Evolutionary conservation across 257 asterid genomes (phyloP), one percentile per base, ranked within the genome.

Genomic region (Jasminum sambac): DNA sequence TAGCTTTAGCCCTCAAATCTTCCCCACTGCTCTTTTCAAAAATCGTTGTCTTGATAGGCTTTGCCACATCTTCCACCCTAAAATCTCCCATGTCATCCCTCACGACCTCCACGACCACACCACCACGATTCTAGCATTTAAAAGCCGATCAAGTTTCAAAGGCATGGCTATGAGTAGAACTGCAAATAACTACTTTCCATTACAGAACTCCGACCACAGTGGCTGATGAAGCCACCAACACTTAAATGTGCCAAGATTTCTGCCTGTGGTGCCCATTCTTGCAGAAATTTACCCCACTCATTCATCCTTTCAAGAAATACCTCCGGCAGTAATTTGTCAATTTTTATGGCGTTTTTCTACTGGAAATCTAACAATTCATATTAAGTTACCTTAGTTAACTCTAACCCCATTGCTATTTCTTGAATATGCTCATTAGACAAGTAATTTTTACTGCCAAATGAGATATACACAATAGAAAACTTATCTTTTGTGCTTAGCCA

Each of bases 181-280:
- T 0, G 73, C 83, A 30, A 38, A 30, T 69, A 68, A 7, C 77
- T 0, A 8, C 81, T 72, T 39, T 80, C 83, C 9, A 63, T 37
- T 0, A 77, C 14, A 3, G 85, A 83, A 65, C 85, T 63, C 87
- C 85, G 80, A 11, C 88, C 88, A 21, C 85, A 83, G n/a, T 83
- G 88, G 21, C 80, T 83, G 78, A 80, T 42, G 59, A 83, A 83
- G 5, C 83, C 85, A 1, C 85, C 85, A 6, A 76, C 64, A 14
- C 77, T 77, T 13, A 62, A 13, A 25, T 79, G 80, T 11, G 64
- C 77, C 71, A 82, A 57, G n/a, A 82, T 76, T 5, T 30, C 70
- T 3, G 72, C 44, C 57, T 82, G 86, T 25, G 84, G 82, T 2
- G 76, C 86, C 86, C 86, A 82, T 8, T 26, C 50, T 59, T 36